Evolutionary conservation across 2,329 filamentous ascomycete species (phyloP).

Genomic region (Nemania diffusa): DNA sequence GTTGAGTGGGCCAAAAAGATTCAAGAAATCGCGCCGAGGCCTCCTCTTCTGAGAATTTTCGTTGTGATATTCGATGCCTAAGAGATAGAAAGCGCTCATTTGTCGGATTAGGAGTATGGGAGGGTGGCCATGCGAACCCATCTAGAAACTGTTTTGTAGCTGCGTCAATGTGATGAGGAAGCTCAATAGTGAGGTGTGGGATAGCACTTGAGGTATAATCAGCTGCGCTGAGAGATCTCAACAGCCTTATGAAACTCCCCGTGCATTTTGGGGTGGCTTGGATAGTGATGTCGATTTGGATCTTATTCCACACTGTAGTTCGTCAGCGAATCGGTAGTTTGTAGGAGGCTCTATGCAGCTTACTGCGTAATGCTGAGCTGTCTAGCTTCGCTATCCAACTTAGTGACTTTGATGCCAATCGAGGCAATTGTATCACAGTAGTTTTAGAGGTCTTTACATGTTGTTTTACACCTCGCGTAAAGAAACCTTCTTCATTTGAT

Average conservation of each 20-base stretch:
- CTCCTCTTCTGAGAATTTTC: constrained; percentile 71
- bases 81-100: constrained; percentile 71
- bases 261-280: constrained; percentile 77
- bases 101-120: constrained; percentile 51
- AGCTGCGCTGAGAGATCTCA: constrained; percentile 78
- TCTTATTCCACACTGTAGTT: constrained; percentile 76
- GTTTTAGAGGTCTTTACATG: constrained; percentile 63
- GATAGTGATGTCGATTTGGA: constrained; percentile 83
- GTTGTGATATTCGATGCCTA: constrained; percentile 75
- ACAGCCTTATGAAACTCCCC: constrained; percentile 78
- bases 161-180: constrained; percentile 76
- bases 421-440: constrained; percentile 81
- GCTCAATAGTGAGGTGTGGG: constrained; percentile 85
- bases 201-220: constrained; percentile 77
- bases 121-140: constrained; percentile 74
- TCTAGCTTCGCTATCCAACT: constrained; percentile 85
- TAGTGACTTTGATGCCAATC: constrained; percentile 68
- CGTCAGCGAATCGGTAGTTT: constrained; percentile 38
- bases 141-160: constrained; percentile 71
- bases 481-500: constrained; percentile 72
- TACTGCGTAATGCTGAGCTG: constrained; percentile 73
- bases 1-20: constrained; percentile 82
- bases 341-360: constrained; percentile 13
- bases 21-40: constrained; percentile 82
- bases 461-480: constrained; percentile 68